Conservation (phyloP, 768 basidiomycete genomes). For the Naganishia friedmannii region DNA sequence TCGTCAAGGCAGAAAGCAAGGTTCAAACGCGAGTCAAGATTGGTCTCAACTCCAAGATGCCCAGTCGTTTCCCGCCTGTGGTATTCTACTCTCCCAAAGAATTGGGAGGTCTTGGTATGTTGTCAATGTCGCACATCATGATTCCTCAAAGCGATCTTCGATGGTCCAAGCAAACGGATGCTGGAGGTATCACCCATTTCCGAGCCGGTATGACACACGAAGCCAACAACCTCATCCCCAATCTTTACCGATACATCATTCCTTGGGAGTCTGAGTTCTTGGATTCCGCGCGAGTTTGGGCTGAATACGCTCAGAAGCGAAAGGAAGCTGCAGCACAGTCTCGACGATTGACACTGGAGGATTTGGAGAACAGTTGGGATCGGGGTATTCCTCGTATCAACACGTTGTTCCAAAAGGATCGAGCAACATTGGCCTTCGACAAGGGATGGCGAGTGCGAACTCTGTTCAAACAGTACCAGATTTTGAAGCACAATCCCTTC, state of each 20-base stretch:
- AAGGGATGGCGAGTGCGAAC: slow-evolving; percentile 98
- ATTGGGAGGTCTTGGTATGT: slow-evolving; percentile 95
- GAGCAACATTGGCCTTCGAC: slow-evolving; percentile 95
- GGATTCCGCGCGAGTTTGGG: slow-evolving; percentile 98
- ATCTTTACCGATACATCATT: slow-evolving; percentile 91
- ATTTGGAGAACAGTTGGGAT: slow-evolving; percentile 98
- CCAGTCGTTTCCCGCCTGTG: slow-evolving; percentile 84
- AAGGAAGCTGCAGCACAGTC: slow-evolving; percentile 99
- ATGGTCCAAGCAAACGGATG: slow-evolving; percentile 98
- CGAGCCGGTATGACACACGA: slow-evolving; percentile 92
- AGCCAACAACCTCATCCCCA: slow-evolving; percentile 79
- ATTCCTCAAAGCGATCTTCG: slow-evolving; percentile 96
- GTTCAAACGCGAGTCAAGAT: slow-evolving; percentile 99
- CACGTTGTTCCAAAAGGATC: slow-evolving; percentile 97
- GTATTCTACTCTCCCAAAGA: slow-evolving; percentile 97
- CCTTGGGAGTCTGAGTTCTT: slow-evolving; percentile 98
- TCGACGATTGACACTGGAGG: slow-evolving; percentile 90
- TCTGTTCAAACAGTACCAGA: slow-evolving; percentile 95
- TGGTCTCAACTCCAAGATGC: slow-evolving; percentile 99
- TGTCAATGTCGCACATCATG: slow-evolving; percentile 98
- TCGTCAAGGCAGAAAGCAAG: slow-evolving; percentile 99
- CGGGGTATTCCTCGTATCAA: slow-evolving; percentile 75
- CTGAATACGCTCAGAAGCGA: slow-evolving; percentile 97
- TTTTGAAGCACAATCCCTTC: slow-evolving; percentile 76
- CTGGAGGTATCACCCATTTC: slow-evolving; percentile 97